Evolutionary conservation across 164 flowering plant genomes (phyloP).

Genomic region (Saururus chinensis): DNA sequence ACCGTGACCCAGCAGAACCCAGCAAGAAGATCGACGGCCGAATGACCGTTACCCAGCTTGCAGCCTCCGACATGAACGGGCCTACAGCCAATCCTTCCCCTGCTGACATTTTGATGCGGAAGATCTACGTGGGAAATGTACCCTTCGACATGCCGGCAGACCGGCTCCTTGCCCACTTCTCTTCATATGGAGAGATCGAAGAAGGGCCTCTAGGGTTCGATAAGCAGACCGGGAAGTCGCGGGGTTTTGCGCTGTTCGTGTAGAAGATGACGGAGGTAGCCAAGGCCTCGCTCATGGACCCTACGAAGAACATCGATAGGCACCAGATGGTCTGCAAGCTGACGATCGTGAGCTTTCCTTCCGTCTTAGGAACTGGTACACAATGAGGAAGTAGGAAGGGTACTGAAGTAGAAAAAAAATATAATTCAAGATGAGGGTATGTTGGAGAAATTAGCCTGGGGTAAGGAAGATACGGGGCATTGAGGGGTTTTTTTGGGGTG

Average conservation of each 20-base stretch:
- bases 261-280: slow-evolving; percentile 81
- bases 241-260: slow-evolving; percentile 85
- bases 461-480: too few relatives aligned
- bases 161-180: too few relatives aligned
- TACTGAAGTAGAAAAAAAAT: too few relatives aligned
- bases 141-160: too few relatives aligned
- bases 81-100: slow-evolving; percentile 10
- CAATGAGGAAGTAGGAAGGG: too few relatives aligned
- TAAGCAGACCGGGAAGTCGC: slow-evolving; percentile 77
- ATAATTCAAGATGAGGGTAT: too few relatives aligned
- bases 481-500: too few relatives aligned
- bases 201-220: slow-evolving; percentile 96
- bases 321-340: slow-evolving; percentile 65
- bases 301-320: slow-evolving; percentile 66
- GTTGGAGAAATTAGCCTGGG: too few relatives aligned
- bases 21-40: slow-evolving; percentile 92
- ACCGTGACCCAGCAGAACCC: slow-evolving; percentile 63
- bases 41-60: slow-evolving; percentile 83
- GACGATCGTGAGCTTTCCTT: slow-evolving; percentile 87
- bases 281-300: slow-evolving; percentile 56
- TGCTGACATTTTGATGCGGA: slow-evolving; percentile 50
- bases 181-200: slow-evolving; percentile 79
- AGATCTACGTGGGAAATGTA: too few relatives aligned
- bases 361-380: too few relatives aligned
- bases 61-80: slow-evolving; percentile 51